These are phyloP conservation scores for Thelephora ganbajun DNA, from an alignment of 768 basidiomycete species.

Conservation along the genomic window DNA sequence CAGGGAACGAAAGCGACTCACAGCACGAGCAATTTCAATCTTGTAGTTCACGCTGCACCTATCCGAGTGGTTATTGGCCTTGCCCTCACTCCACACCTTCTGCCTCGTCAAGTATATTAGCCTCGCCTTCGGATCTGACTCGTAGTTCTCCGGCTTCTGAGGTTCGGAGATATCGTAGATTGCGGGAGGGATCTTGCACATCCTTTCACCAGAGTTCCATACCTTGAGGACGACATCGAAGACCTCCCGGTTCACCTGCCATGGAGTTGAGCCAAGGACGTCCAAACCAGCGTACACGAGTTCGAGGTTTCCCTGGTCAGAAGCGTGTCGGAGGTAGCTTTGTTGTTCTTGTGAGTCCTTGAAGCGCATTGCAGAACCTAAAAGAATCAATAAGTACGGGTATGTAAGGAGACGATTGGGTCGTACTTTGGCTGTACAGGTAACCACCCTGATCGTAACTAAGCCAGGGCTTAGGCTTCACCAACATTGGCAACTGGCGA, in stretches of 20 bases:
- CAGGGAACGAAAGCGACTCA: constrained; percentile 23
- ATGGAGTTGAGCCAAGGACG: constrained; percentile 79
- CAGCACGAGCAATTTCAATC: constrained; percentile 87
- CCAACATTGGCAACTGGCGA: constrained; percentile 90
- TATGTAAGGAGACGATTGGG: not conserved
- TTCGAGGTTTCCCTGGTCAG: constrained; percentile 61
- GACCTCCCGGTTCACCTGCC: constrained; percentile 68
- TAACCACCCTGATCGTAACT: constrained; percentile 71
- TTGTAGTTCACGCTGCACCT: constrained; percentile 93
- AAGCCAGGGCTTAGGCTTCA: constrained; percentile 82
- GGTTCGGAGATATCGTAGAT: constrained; percentile 55
- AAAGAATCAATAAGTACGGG: not conserved
- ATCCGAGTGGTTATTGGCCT: constrained; percentile 79
- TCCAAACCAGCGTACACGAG: constrained; percentile 82
- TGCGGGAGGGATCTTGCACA: constrained; percentile 78
- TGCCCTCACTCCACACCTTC: constrained; percentile 38
- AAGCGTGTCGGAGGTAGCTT: constrained; percentile 63
- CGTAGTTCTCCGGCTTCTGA: constrained; percentile 29
- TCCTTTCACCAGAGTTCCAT: constrained; percentile 76
- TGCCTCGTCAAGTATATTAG: constrained; percentile 41
- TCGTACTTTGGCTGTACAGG: constrained; percentile 59
- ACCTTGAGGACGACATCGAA: constrained; percentile 40
- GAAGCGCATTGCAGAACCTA: constrained; percentile 78
- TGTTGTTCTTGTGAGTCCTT: constrained; percentile 82
- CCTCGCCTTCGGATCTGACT: constrained; percentile 40